Percentiles rank a stretch among this genome's conserved stretches.
These are phyloP conservation scores for Petasospora fabianii DNA, from an alignment of 1,139 yeast genomes.

Conservation along the genomic window DNA sequence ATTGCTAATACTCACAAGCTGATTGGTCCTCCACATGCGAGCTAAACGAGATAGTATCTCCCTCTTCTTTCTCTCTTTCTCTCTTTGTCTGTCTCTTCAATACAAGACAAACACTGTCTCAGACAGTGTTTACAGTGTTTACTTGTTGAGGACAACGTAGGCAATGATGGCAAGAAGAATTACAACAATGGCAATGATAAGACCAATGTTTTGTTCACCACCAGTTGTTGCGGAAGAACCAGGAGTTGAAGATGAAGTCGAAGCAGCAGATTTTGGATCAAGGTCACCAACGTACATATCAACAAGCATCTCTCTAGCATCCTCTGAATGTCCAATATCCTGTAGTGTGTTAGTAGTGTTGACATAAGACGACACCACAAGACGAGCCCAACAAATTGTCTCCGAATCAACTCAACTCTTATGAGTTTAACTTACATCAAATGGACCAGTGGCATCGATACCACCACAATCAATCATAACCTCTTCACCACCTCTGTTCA, in stretches of 20 bases:
- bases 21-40: conserved; percentile 7
- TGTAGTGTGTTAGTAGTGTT: conserved; percentile 2
- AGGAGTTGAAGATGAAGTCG: conserved; percentile 21
- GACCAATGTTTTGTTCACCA: conserved; percentile 34
- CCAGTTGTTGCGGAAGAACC: conserved; percentile 25
- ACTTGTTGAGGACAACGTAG: conserved; percentile 40
- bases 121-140: no score
- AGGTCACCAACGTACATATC: conserved; percentile 69
- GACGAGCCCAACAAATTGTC: no score
- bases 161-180: conserved; percentile 55
- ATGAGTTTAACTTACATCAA: conserved; percentile 50
- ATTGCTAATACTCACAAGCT: conserved; percentile 11
- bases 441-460: conserved; percentile 88
- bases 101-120: no score
- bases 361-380: conserved; percentile 6
- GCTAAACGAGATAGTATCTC: background rate
- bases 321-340: conserved; percentile 97
- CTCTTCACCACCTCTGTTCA: conserved; percentile 86
- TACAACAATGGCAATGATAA: conserved; percentile 46
- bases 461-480: conserved; percentile 91
- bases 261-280: conserved; percentile 38
- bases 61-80: no score
- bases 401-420: no score
- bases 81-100: no score
- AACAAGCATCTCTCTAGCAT: conserved; percentile 75